A percentile compares a stretch with the other conserved stretches of the same genome.
Conservation (phyloP, 2,329 filamentous ascomycete genomes). For the Tolypocladium cylindrosporum region DNA sequence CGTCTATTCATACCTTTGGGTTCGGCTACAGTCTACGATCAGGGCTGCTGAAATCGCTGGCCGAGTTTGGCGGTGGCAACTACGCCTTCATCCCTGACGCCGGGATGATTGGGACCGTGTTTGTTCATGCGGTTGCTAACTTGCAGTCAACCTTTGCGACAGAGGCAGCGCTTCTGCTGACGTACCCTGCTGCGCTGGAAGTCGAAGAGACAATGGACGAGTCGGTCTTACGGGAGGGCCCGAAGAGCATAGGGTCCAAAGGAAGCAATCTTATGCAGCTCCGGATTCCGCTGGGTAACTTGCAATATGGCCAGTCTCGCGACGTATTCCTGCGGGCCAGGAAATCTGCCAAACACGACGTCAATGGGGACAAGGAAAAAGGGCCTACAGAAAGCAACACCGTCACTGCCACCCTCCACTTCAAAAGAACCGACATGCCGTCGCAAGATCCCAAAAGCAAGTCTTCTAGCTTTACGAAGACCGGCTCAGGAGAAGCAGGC, state of each 20-base stretch:
- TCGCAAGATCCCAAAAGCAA: not conserved
- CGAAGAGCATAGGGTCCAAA: constrained; percentile 2
- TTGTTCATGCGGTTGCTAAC: constrained; percentile 52
- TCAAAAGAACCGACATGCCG: constrained; percentile 13
- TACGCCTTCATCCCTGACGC: constrained; percentile 53
- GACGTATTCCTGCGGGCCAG: constrained; percentile 38
- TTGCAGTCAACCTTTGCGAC: constrained; percentile 48
- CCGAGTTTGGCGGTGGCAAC: constrained; percentile 45
- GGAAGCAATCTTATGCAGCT: constrained; percentile 15
- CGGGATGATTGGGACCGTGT: constrained; percentile 53
- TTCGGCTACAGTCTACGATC: constrained; percentile 26
- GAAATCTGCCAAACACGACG: constrained; percentile 8
- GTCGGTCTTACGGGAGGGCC: constrained; percentile 24
- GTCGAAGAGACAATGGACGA: constrained; percentile 29
- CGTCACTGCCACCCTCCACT: constrained; percentile 25
- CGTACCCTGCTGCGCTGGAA: constrained; percentile 22
- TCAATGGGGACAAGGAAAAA: not conserved
- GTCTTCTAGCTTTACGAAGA: not conserved
- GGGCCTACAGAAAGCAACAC: not conserved
- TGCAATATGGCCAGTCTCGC: constrained; percentile 52
- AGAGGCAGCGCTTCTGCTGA: constrained; percentile 31
- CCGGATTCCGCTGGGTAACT: constrained; percentile 34
- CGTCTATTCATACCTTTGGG: constrained; percentile 30
- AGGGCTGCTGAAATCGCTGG: constrained; percentile 48
- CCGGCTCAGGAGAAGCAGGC: not conserved